Evolutionary conservation across 2,329 filamentous ascomycete species (phyloP).

Genomic region (Stagonosporopsis tanaceti): DNA sequence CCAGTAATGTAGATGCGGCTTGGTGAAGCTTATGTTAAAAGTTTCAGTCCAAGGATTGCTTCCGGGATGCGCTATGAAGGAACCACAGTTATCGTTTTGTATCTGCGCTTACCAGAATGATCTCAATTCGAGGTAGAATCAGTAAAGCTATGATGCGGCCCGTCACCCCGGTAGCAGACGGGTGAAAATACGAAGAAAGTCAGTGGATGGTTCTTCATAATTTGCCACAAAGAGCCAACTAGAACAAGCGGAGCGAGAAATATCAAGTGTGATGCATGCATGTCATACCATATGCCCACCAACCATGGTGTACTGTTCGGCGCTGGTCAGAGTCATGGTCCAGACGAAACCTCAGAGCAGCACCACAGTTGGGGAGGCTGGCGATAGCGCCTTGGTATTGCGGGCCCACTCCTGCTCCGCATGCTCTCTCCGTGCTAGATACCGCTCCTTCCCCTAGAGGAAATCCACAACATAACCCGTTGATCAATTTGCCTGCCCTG

Average conservation of each 20-base stretch:
- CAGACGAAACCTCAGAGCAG: not conserved
- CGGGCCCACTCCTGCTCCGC: not conserved
- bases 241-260: not conserved
- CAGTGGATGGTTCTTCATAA: not conserved
- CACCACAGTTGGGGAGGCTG: not conserved
- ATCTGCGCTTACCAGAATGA: not conserved
- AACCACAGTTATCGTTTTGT: not conserved
- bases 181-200: not conserved
- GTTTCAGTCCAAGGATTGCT: not conserved
- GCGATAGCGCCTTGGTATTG: not conserved
- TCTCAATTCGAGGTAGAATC: not conserved
- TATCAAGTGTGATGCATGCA: not conserved
- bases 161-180: constrained; percentile 2
- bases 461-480: not conserved
- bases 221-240: not conserved
- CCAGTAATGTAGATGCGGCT: not conserved
- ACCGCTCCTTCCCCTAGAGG: not conserved
- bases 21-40: constrained; percentile 4
- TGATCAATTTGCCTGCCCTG: not conserved
- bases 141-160: not conserved
- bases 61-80: not conserved
- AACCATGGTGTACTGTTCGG: not conserved
- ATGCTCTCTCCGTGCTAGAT: constrained; percentile 4
- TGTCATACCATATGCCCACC: constrained; percentile 1
- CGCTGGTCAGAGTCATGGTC: not conserved